These are phyloP conservation scores for Codiaeum variegatum DNA, from an alignment of 441 rosid genomes.

Conservation along the genomic window DNA sequence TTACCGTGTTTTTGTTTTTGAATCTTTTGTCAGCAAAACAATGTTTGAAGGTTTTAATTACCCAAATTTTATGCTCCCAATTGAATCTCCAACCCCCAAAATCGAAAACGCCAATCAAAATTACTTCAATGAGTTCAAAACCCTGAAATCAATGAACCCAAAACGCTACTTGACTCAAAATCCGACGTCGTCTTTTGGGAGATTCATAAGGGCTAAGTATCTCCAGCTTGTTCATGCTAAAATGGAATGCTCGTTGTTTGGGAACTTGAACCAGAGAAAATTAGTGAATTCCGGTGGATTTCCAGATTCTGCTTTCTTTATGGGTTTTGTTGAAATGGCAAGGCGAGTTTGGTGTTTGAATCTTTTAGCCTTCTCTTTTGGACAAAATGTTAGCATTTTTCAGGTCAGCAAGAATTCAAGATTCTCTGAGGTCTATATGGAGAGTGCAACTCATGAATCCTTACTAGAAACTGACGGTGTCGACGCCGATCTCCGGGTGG, in stretches of 20 bases:
- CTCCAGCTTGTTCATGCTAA: constrained; percentile 66
- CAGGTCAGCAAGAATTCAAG: constrained; percentile 53
- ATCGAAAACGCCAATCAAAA: constrained; percentile 2
- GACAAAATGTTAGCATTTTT: constrained; percentile 57
- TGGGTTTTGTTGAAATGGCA: constrained; percentile 71
- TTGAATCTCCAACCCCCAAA: constrained; percentile 24
- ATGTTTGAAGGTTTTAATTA: constrained; percentile 68
- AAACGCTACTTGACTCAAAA: constrained; percentile 40
- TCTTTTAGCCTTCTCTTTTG: constrained; percentile 69
- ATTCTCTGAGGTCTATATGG: constrained; percentile 91
- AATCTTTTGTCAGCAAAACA: constrained; percentile 62
- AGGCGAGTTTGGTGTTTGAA: constrained; percentile 77
- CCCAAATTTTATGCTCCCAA: constrained; percentile 46
- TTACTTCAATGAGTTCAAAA: constrained; percentile 59
- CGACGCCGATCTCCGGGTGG: constrained; percentile 58
- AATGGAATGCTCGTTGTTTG: constrained; percentile 73
- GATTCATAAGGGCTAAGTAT: constrained; percentile 62
- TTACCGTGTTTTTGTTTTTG: constrained; percentile 66
- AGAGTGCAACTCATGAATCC: constrained; percentile 54
- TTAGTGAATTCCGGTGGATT: constrained; percentile 52
- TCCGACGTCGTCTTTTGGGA: constrained; percentile 59
- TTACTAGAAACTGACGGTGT: constrained; percentile 15
- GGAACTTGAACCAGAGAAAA: constrained; percentile 60
- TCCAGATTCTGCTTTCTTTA: constrained; percentile 60
- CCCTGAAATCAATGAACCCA: constrained; percentile 45